Evolutionary conservation across 257 asterid species (phyloP), one percentile per base, ranked within the genome.

Genomic region (Handroanthus guayacan): DNA sequence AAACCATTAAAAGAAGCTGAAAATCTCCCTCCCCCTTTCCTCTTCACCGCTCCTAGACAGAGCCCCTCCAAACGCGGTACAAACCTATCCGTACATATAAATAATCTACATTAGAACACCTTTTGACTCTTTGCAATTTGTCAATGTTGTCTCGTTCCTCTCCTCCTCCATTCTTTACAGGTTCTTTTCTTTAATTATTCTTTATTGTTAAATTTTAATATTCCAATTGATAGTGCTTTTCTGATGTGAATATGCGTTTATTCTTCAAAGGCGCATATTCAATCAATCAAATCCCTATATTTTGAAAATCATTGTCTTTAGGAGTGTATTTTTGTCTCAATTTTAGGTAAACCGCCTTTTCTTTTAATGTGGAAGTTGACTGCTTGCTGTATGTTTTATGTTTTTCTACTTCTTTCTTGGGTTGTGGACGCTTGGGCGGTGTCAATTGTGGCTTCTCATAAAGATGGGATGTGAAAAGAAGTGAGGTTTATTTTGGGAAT

Each of bases 131-230:
- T 37, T 13, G 65, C 34, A 25, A 20, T 36, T 70, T 20, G 12
- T 75, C 67, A 63, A 82, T 78, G 80, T 16, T 78, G 80, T 16
- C 60, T 56, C 25, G 39, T 4, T 48, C 37, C 51, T 31, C 85
- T 12, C 69, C 80, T 52, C 48, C 78, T 78, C 80, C 80, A 39
- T 63, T 62, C 50, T 55, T 56, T 6, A 37, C 80, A 55, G 80
- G 83, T 74, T 48, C 63, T 20, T 62, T 62, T 55, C 72, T 44
- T 8, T 50, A 6, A 12, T 13, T 60, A 8, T 13, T 60, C 41
- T 10, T n/a, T 66, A 38, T 20, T 2, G 52, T 8, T 56, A 6
- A 3, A 18, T 16, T 75, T 43, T 43, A 18, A 64, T 75, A n/a
- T 7, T 37, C 17, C 9, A 7, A 51, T 7, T 13, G 2, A n/a